Evolutionary conservation across 23 red algal genomes (phyloP).

Genomic region (Porphyridium purpureum): DNA sequence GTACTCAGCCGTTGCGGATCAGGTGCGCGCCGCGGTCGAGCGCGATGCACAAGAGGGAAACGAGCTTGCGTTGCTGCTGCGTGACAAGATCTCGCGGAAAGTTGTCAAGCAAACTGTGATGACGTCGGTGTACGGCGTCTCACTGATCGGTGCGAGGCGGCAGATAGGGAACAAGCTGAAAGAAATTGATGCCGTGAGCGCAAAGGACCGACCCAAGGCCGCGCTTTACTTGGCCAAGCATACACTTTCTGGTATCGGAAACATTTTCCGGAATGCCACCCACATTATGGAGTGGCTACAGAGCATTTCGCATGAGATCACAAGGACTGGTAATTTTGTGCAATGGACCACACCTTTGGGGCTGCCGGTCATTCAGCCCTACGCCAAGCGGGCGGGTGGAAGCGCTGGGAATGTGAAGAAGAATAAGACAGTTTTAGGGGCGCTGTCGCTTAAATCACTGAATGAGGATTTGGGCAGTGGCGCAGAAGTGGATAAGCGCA

Average conservation of each 20-base stretch:
- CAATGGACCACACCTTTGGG: constrained; percentile 86
- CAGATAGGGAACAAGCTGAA: constrained; percentile 57
- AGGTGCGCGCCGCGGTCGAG: constrained; percentile 26
- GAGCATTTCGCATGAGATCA: constrained; percentile 25
- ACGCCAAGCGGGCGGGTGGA: constrained; percentile 4
- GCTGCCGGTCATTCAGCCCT: constrained; percentile 77
- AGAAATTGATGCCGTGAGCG: constrained; percentile 34
- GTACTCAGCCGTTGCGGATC: constrained; percentile 55
- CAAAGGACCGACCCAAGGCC: constrained; percentile 12
- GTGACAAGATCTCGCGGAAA: constrained; percentile 40
- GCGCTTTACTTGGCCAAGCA: constrained; percentile 36
- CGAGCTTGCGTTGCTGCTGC: constrained; percentile 26
- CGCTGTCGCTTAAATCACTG: background rate
- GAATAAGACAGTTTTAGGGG: background rate
- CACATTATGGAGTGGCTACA: constrained; percentile 84
- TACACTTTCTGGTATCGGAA: constrained; percentile 60
- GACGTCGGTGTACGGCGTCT: constrained; percentile 98
- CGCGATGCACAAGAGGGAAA: constrained; percentile 31
- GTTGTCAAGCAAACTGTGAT: constrained; percentile 98
- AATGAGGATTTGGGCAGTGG: background rate
- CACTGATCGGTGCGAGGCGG: constrained; percentile 50
- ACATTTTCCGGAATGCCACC: constrained; percentile 57
- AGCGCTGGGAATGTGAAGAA: background rate
- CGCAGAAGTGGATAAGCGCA: background rate
- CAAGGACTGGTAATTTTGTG: constrained; percentile 40